Evolutionary conservation across 257 asterid species (phyloP), one percentile per base, ranked within the genome.

Genomic region (Anisodus acutangulus): DNA sequence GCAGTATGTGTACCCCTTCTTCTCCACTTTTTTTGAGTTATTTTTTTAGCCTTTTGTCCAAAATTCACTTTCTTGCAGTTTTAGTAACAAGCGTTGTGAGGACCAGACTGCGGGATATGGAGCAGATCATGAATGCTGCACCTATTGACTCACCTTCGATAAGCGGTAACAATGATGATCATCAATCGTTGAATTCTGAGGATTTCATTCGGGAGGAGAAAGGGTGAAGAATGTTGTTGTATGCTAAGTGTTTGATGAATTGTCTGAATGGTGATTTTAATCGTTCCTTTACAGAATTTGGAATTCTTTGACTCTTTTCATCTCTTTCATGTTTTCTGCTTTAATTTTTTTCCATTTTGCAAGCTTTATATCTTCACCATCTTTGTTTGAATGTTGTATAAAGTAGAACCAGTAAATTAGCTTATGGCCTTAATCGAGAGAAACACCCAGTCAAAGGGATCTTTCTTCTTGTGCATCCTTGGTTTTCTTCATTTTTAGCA

Each of bases 41-140:
- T 70, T 8, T 67, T 37, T 17, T 26, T 53, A 26, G 45, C 2
- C 11, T 12, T 22, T 74, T 49, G 0, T 22, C 45, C 41, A 11
- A 74, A 5, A 4, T 74, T 74, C 1, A 49, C 45, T 57, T 53
- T 43, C 12, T 79, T 82, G 68, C 87, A 93, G 95, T 93, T 70
- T 55, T 93, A 85, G 93, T 93, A 71, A 83, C 94, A 8, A 93
- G 85, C 71, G 95, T 93, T 41, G 91, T 84, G 72, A 89, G 90
- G 84, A 91, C 96, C 16, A 90, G 94, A 87, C 84, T 91, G 82
- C 84, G 87, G 80, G 97, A 93, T 87, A 92, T 91, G 97, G 92
- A 91, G 76, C 39, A 91, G 83, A 12, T 88, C 82, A 78, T 88
- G 55, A 88, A 88, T 64, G 84, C 91, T 84, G 26, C 90, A 84